Base-by-base conservation (phyloP, 2,329 filamentous ascomycete species). In the Trichoderma afroharzianum region DNA sequence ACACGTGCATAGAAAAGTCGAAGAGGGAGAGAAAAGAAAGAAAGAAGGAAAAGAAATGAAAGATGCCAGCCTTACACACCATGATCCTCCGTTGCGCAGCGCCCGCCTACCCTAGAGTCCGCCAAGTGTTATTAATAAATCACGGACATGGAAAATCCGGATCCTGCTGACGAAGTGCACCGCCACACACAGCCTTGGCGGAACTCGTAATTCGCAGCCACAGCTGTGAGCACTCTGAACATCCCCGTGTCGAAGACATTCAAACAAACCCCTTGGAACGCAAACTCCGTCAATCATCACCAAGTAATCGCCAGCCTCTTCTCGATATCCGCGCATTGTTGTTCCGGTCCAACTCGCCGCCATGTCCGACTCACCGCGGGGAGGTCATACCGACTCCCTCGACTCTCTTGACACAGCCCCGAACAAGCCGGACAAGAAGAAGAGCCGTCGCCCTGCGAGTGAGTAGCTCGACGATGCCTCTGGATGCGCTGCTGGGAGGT, bases 371-470 rank as follows among this genome's bases (percentile, higher is more conserved):
- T 79, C 82, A 68, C 80, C 83, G 72, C 81, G 81, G 75, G 82
- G 80, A 74, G 84, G 82, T 73, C 84, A 82, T 74, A 77, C 83
- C 78, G 86, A 88, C 80, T 88, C 87, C 62, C 86, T 89, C 76
- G 80, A 83, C 72, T 88, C 87, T 50, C 84, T 87, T 76, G 87
- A 90, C 75, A 85, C 84, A 71, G 80, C 82, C 76, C 80, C 81
- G 76, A 85, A 87, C 77, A 79, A 82, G 74, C 78, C 87, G 87
- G 85, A 96, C 84, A 96, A 95, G 86, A 89, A 92, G 82, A 97
- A 97, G 90, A 97, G 90, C 87, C 91, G 93, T 83, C 91, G 94
- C 83, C 95, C 95, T 76, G 93, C 94, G 77, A 98, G 94, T 97
- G 79, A 83, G 86, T 82, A 32, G 82, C 58, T 43, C n/a, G 81